A percentile compares a stretch with the other conserved stretches of the same genome.
These are phyloP conservation scores for Zymoseptoria pseudotritici DNA, from an alignment of 2,329 filamentous ascomycete species.

Conservation along the genomic window DNA sequence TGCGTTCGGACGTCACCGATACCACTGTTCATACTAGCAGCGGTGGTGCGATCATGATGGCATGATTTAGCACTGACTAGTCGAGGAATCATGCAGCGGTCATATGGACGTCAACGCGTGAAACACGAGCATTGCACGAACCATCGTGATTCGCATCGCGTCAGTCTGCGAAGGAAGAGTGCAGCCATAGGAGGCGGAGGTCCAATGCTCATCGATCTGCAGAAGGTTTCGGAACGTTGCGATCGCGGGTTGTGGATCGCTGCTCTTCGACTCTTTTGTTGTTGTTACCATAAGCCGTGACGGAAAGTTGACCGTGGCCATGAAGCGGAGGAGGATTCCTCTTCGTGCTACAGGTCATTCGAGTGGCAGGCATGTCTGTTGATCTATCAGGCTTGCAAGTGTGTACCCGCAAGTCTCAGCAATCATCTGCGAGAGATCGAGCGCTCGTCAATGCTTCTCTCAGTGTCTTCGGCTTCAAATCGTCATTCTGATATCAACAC, in stretches of 20 bases:
- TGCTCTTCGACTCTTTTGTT: background rate
- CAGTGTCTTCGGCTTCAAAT: background rate
- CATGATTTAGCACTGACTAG: background rate
- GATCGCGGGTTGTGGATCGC: background rate
- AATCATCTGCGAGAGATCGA: background rate
- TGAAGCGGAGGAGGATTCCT: too few species aligned
- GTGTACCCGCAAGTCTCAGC: too few species aligned
- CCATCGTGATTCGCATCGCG: background rate
- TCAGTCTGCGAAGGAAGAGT: background rate
- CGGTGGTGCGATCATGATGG: background rate
- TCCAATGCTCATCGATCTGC: background rate
- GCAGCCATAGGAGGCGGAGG: background rate
- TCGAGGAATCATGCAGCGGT: conserved; percentile 2
- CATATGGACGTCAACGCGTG: conserved; percentile 5
- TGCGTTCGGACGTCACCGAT: conserved; percentile 2
- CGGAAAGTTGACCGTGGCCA: too few species aligned
- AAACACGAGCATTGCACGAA: background rate
- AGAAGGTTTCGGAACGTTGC: background rate
- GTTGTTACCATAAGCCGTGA: too few species aligned
- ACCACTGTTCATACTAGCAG: background rate
- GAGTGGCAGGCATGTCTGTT: too few species aligned
- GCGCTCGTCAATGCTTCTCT: background rate
- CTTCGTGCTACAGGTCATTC: too few species aligned
- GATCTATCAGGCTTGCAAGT: too few species aligned
- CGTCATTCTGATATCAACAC: background rate